These are phyloP conservation scores for Bassia scoparia DNA, from an alignment of 148 eudicot species.

Conservation along the genomic window DNA sequence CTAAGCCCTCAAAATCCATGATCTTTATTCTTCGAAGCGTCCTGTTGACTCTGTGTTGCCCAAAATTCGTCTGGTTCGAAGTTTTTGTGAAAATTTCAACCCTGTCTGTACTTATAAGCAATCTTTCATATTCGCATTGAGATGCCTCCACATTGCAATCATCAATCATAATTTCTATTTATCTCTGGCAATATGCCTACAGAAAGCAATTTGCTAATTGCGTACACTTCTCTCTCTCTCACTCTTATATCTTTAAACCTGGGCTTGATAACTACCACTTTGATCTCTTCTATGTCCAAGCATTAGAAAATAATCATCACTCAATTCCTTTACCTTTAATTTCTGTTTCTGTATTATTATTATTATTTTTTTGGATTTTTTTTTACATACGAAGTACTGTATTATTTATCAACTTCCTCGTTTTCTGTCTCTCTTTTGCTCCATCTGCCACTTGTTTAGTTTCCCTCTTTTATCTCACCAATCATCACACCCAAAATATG, in stretches of 20 bases:
- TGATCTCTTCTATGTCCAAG: constrained; percentile 38
- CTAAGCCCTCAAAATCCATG: no score
- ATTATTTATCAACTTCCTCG: constrained; percentile 18
- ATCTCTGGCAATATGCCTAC: no score
- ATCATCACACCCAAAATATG: constrained; percentile 30
- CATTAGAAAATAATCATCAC: constrained; percentile 21
- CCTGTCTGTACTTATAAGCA: no score
- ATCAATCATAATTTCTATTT: no score
- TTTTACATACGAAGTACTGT: background rate
- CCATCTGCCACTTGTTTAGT: constrained; percentile 24
- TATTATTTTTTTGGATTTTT: constrained; percentile 1
- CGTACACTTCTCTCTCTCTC: constrained; percentile 16
- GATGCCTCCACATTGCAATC: no score
- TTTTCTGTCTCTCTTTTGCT: constrained; percentile 19
- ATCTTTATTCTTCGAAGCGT: no score
- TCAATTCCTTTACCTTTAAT: constrained; percentile 18
- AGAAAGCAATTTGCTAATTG: background rate
- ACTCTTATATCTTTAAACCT: constrained; percentile 6
- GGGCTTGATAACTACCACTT: constrained; percentile 36
- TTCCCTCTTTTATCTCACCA: constrained; percentile 22
- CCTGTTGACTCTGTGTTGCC: no score
- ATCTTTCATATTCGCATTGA: no score
- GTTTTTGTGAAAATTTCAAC: no score
- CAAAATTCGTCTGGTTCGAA: no score
- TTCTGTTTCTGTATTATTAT: background rate